Percentiles rank a stretch among this genome's conserved stretches.
These are phyloP conservation scores for Ilex aquifolium DNA, from an alignment of 257 asterid genomes.

Conservation along the genomic window DNA sequence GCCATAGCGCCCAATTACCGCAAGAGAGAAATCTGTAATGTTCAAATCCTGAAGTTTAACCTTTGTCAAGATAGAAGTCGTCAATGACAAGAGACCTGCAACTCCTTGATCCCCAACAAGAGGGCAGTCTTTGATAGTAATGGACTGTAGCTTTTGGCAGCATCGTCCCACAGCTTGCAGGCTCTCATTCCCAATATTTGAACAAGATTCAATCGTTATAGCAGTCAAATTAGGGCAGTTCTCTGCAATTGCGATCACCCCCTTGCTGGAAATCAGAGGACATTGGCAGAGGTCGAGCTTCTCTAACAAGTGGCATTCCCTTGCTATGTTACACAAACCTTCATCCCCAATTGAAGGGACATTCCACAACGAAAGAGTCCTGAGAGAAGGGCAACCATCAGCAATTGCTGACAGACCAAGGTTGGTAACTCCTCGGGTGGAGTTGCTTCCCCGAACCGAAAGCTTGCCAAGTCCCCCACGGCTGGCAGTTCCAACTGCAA, in stretches of 20 bases:
- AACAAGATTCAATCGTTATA: conserved; percentile 65
- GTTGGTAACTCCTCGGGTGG: conserved; percentile 52
- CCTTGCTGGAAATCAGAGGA: conserved; percentile 59
- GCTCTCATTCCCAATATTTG: conserved; percentile 58
- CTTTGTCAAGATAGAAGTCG: conserved; percentile 44
- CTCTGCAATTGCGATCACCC: conserved; percentile 62
- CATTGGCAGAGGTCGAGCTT: conserved; percentile 79
- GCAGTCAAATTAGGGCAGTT: conserved; percentile 56
- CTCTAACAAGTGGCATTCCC: conserved; percentile 67
- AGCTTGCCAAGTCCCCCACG: conserved; percentile 98
- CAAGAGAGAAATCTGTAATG: conserved; percentile 71
- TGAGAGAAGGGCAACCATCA: conserved; percentile 83
- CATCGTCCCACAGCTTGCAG: conserved; percentile 52
- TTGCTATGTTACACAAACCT: conserved; percentile 71
- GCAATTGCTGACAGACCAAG: conserved; percentile 72
- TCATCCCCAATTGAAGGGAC: conserved; percentile 65
- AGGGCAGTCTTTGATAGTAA: conserved; percentile 69
- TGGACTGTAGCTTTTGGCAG: conserved; percentile 60
- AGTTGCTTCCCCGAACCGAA: conserved; percentile 60
- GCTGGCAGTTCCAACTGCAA: conserved; percentile 79
- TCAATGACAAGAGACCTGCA: conserved; percentile 50
- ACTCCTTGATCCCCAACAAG: conserved; percentile 79
- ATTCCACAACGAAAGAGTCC: conserved; percentile 69
- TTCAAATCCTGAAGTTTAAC: conserved; percentile 66
- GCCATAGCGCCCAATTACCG: conserved; percentile 79